Conservation (phyloP, 352 stramenopile species). For the Phytophthora syringae region DNA sequence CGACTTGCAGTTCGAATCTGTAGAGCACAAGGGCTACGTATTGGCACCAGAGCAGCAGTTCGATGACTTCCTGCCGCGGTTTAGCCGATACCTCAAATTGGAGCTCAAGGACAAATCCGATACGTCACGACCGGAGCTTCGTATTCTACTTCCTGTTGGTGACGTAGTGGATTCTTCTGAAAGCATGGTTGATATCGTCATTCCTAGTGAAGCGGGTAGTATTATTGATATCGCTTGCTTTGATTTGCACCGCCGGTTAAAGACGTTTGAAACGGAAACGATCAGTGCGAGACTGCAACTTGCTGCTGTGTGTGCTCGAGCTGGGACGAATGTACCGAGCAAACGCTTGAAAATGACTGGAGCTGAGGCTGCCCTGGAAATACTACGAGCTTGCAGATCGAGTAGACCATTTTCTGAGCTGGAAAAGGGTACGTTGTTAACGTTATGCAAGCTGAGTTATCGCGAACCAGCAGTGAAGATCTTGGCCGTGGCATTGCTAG, state of each 20-base stretch:
- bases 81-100: slow-evolving; percentile 49
- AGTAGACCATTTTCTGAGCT: slow-evolving; percentile 36
- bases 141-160: slow-evolving; percentile 48
- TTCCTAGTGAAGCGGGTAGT: slow-evolving; percentile 10
- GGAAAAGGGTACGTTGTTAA: slow-evolving; percentile 32
- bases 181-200: slow-evolving; percentile 31
- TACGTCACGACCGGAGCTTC: slow-evolving; percentile 20
- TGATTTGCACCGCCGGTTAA: slow-evolving; percentile 42
- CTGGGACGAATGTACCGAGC: slow-evolving; percentile 35
- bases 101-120: slow-evolving; percentile 15
- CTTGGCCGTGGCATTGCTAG: slow-evolving; percentile 32
- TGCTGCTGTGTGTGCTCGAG: slow-evolving; percentile 41
- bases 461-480: slow-evolving; percentile 52
- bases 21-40: slow-evolving; percentile 48
- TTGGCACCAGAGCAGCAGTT: slow-evolving; percentile 49
- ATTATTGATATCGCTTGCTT: slow-evolving; percentile 34
- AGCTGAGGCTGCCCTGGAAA: slow-evolving; percentile 47
- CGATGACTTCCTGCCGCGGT: slow-evolving; percentile 43
- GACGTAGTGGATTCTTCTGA: slow-evolving; percentile 12
- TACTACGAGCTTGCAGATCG: slow-evolving; percentile 46
- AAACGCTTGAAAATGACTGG: slow-evolving; percentile 52
- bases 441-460: slow-evolving; percentile 41
- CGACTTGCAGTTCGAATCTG: slow-evolving; percentile 30
- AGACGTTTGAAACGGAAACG: slow-evolving; percentile 41
- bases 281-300: slow-evolving; percentile 50